These are phyloP conservation scores for Mitragyna speciosa DNA, from an alignment of 257 asterid species.

Conservation along the genomic window DNA sequence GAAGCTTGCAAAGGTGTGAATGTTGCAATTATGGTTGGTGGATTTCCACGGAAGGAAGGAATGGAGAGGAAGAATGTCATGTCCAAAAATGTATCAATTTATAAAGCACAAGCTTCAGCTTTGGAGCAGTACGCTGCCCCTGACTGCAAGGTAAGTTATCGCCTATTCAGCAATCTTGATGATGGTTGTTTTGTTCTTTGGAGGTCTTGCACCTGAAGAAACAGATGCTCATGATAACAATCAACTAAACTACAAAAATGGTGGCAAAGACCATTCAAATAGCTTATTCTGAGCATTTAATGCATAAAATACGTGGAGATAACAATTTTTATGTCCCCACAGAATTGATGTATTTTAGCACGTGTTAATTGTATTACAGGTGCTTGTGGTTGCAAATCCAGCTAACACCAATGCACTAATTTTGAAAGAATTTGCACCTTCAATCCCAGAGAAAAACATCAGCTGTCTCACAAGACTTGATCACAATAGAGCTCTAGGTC, in stretches of 20 bases:
- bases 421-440: conserved; percentile 70
- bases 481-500: conserved; percentile 75
- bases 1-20: conserved; percentile 70
- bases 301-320: not conserved
- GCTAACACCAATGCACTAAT: conserved; percentile 83
- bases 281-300: not conserved
- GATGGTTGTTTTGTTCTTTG: not conserved
- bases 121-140: conserved; percentile 66
- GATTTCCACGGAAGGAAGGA: conserved; percentile 66
- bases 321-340: not conserved
- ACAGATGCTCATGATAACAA: not conserved
- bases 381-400: conserved; percentile 80
- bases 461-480: conserved; percentile 85
- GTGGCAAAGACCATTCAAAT: not conserved
- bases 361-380: conserved; percentile 30
- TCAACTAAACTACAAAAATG: not conserved
- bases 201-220: not conserved
- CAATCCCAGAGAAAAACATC: conserved; percentile 67
- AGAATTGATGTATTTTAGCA: not conserved
- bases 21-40: conserved; percentile 73
- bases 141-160: conserved; percentile 57
- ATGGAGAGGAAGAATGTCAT: conserved; percentile 84
- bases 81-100: conserved; percentile 72
- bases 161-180: not conserved
- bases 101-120: conserved; percentile 78